These are phyloP conservation scores for Escovopsis sp. DNA, from an alignment of 2,329 filamentous ascomycete genomes.

Conservation along the genomic window DNA sequence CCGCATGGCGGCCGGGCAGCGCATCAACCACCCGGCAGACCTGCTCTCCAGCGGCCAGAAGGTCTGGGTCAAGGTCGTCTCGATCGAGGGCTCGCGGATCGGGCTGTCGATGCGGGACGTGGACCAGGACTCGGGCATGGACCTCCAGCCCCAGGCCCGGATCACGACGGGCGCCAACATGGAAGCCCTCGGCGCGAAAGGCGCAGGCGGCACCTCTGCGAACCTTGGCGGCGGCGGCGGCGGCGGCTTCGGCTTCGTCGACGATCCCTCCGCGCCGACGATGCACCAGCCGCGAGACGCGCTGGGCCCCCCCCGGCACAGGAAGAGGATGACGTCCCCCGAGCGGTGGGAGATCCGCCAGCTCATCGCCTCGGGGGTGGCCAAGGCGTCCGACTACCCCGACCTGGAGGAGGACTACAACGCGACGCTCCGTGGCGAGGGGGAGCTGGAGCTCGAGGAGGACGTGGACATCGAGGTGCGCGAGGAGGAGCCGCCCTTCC, in stretches of 20 bases:
- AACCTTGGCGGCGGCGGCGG: constrained; percentile 26
- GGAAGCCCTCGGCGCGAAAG: constrained; percentile 47
- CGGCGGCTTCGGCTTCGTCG: constrained; percentile 40
- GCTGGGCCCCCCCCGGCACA: constrained; percentile 35
- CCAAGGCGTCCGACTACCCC: constrained; percentile 84
- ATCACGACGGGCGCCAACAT: constrained; percentile 85
- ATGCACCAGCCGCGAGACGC: constrained; percentile 25
- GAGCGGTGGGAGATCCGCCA: constrained; percentile 97
- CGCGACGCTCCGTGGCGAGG: constrained; percentile 70
- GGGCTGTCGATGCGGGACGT: constrained; percentile 96
- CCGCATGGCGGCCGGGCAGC: constrained; percentile 65
- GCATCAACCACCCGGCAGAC: constrained; percentile 86
- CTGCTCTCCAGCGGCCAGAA: constrained; percentile 64
- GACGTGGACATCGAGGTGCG: constrained; percentile 94
- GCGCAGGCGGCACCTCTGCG: too few relatives aligned
- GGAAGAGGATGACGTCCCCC: constrained; percentile 90
- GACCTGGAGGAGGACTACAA: constrained; percentile 92
- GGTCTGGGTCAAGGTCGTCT: constrained; percentile 87
- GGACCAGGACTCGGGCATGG: constrained; percentile 74
- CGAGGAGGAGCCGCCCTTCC: constrained; percentile 91
- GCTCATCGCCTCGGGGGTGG: constrained; percentile 85
- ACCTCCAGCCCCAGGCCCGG: constrained; percentile 61
- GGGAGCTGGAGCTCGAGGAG: constrained; percentile 81
- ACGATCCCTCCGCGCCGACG: constrained; percentile 15
- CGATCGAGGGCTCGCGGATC: constrained; percentile 66